Base-by-base conservation (phyloP, 768 basidiomycete species). In the Podaxis rugospora region DNA sequence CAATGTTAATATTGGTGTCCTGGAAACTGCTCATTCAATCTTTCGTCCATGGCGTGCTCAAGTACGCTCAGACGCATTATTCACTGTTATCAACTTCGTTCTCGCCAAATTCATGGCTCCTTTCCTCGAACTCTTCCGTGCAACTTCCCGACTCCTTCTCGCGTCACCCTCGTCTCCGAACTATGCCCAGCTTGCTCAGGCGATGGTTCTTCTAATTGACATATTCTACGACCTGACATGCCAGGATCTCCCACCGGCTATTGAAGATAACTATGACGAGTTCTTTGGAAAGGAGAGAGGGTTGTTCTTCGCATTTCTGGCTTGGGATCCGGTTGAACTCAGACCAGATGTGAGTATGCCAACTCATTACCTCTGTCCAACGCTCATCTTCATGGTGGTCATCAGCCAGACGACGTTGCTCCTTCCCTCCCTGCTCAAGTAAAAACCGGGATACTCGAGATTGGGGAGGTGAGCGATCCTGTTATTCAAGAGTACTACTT, bases 21-120 rank as follows among this genome's bases (percentile, higher is more conserved):
- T 99, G 47, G 86, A 97, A 69, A 95, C 95, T 0, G 95, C 95
- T 0, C 97, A 98, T 71, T 95, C 93, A 40, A 98, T 99, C 68
- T 98, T 98, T 77, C 83, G 80, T 46, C 89, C 88, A 51, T 99
- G 96, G 96, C 86, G 96, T 47, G 87, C 93, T 1, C 90, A 90
- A 67, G 90, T 94, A 64, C 86, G 94, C 61, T 90, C 92, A 11
- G 90, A 99, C 73, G 72, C 81, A 42, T 86, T 99, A 50, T 98
- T 88, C 78, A 80, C 87, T 3, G 91, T 90, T 67, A 98, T 99
- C 79, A 97, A 96, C 73, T 80, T 92, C 58, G 95, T 97, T 57
- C 81, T 98, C 39, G 78, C 76, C 42, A 87, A 86, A 67, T 97
- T 98, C 77, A 86, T 90, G 75, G 70, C 76, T 1, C 90, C 93